Conservation (phyloP, 2,329 filamentous ascomycete genomes). For the Tolypocladium paradoxum region DNA sequence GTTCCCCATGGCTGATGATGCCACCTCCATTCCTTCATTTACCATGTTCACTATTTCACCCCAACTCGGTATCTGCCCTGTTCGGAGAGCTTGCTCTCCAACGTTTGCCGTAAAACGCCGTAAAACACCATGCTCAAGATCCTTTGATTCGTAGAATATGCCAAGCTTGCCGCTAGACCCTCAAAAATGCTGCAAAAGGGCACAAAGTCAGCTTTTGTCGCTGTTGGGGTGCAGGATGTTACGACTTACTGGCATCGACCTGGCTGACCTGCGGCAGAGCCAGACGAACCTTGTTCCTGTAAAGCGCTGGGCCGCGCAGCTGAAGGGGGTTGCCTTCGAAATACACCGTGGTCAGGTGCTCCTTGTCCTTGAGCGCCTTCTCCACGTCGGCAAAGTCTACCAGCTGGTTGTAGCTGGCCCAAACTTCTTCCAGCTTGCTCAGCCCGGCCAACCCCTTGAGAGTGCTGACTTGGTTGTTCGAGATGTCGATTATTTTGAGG, state of each 20-base stretch:
- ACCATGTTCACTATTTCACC: background rate
- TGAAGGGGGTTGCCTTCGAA: constrained; percentile 94
- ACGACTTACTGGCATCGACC: constrained; percentile 88
- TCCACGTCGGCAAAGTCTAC: constrained; percentile 75
- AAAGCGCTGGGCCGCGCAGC: constrained; percentile 65
- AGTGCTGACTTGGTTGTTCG: constrained; percentile 71
- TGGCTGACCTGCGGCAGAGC: constrained; percentile 80
- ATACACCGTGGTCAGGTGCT: constrained; percentile 78
- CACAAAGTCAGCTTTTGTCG: background rate
- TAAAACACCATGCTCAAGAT: constrained; percentile 2
- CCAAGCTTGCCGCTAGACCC: constrained; percentile 9
- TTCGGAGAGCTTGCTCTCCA: background rate
- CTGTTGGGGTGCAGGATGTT: background rate
- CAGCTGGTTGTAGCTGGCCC: constrained; percentile 85
- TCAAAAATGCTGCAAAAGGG: constrained; percentile 19
- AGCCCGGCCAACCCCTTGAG: constrained; percentile 63
- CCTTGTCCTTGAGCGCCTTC: constrained; percentile 65
- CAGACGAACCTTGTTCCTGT: constrained; percentile 86
- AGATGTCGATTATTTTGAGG: constrained; percentile 76
- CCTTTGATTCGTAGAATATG: background rate
- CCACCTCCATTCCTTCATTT: background rate
- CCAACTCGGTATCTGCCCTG: background rate
- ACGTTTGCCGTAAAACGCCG: constrained; percentile 1
- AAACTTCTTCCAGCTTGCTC: constrained; percentile 72
- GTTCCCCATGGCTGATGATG: background rate